Base-by-base conservation (phyloP, 2,329 filamentous ascomycete genomes). In the Fusarium sp. region DNA sequence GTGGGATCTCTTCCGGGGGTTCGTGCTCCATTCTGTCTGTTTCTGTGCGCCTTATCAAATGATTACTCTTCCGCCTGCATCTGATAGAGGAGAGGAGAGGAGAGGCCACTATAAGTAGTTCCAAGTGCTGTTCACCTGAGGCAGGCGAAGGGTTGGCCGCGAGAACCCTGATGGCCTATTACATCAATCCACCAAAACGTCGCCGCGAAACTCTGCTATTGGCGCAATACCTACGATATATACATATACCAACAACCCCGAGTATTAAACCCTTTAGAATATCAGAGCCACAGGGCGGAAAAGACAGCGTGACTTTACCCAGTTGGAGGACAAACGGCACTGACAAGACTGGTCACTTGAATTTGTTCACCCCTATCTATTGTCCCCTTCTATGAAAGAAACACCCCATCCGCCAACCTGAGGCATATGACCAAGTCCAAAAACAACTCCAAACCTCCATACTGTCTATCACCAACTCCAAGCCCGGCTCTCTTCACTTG, bases 1-100 rank as follows among this genome's bases (percentile, higher is more conserved):
- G 49, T 23, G 61, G 62, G 9, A 47, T 21, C 10, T 61, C 51
- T 6, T 66, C 58, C 1, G 45, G 33, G 1, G 62, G 21, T 4
- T 47, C 47, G 21, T 48, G 46, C 15, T 52, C 55, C 55, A 66
- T 65, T 3, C 10, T 57, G 6, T 29, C 2, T 10, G 7, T 4
- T n/a, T n/a, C n/a, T n/a, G n/a, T n/a, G n/a, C n/a, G n/a, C n/a
- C n/a, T 23, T 21, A n/a, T 15, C 13, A 4, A 19, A 10, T 8
- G 8, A 3, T 2, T 7, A 15, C 13, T 1, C 8, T n/a, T 6
- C 5, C 15, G 1, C 9, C 4, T 6, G 9, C 4, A 8, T 36
- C 4, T 14, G n/a, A n/a, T 4, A 6, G 14, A 17, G 14, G n/a
- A n/a, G n/a, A n/a, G n/a, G n/a, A 14, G 15, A 4, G 14, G 33